Percentiles rank a stretch among this genome's conserved stretches.
These are phyloP conservation scores for Scedosporium minutisporum DNA, from an alignment of 2,329 filamentous ascomycete species.

Conservation along the genomic window DNA sequence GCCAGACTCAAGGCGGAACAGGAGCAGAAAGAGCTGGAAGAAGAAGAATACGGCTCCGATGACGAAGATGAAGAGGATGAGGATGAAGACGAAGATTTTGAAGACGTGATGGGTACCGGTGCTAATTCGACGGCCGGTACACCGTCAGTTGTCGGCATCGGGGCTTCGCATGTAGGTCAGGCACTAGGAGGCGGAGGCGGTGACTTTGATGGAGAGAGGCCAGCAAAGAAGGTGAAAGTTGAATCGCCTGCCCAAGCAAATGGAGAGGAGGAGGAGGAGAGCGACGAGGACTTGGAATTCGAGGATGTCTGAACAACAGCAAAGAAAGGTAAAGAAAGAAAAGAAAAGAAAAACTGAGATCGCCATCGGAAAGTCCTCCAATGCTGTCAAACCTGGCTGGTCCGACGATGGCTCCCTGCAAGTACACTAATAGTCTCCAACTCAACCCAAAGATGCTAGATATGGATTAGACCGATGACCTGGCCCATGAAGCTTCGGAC, in stretches of 20 bases:
- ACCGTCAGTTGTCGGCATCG: slow-evolving; percentile 17
- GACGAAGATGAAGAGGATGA: slow-evolving; percentile 23
- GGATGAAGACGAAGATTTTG: slow-evolving; percentile 37
- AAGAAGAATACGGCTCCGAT: slow-evolving; percentile 15
- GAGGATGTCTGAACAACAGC: slow-evolving; percentile 35
- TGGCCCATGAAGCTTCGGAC: too few relatives aligned
- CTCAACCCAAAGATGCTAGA: too few relatives aligned
- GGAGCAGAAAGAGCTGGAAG: slow-evolving; percentile 22
- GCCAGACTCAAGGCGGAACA: slow-evolving; percentile 55
- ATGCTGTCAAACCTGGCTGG: not conserved
- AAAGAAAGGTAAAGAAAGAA: not conserved
- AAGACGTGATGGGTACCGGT: slow-evolving; percentile 35
- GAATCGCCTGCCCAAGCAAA: slow-evolving; percentile 28
- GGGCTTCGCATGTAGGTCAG: slow-evolving; percentile 12
- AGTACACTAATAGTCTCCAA: too few relatives aligned
- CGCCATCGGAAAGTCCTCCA: not conserved
- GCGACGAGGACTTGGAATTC: slow-evolving; percentile 47
- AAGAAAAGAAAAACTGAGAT: not conserved
- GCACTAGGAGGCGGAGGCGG: not conserved
- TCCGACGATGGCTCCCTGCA: too few relatives aligned
- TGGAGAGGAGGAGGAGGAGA: slow-evolving; percentile 36
- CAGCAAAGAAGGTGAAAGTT: slow-evolving; percentile 52
- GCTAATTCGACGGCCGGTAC: slow-evolving; percentile 22
- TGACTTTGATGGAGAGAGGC: slow-evolving; percentile 20
- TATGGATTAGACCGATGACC: too few relatives aligned